phyloP scores from a whole-genome alignment of 495 filamentous ascomycete genomes.

The Penicillium coprophilum region DNA sequence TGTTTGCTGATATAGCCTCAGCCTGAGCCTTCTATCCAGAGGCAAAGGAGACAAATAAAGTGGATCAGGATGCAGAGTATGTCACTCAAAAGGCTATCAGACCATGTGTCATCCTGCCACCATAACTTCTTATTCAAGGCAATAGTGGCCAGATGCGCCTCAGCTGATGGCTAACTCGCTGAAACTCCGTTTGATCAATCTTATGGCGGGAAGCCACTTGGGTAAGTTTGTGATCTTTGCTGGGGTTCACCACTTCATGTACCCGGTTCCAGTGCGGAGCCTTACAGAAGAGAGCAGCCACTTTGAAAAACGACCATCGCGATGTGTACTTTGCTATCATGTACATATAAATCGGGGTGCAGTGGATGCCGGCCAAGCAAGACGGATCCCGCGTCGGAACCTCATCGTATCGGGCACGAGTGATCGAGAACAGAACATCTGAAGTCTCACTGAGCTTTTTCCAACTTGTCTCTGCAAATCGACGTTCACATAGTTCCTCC shows the following conservation, averaged over 20 bases:
- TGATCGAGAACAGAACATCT: constrained; percentile 53
- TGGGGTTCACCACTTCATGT: constrained; percentile 52
- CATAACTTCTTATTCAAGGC: constrained; percentile 14
- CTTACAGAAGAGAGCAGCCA: constrained; percentile 40
- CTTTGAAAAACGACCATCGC: constrained; percentile 51
- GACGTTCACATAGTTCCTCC: constrained; percentile 47
- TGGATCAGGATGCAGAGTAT: neutral
- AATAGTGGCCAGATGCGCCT: constrained; percentile 47
- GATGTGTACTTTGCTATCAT: constrained; percentile 53
- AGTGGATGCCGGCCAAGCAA: constrained; percentile 25
- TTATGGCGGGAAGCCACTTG: constrained; percentile 48
- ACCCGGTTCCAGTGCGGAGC: constrained; percentile 31
- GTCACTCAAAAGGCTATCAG: neutral
- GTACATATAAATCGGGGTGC: constrained; percentile 42
- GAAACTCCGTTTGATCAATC: constrained; percentile 42
- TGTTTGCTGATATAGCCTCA: too few species aligned
- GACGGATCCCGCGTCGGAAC: constrained; percentile 37
- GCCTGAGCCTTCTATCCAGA: neutral
- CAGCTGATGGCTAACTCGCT: constrained; percentile 32
- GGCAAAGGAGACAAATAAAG: neutral
- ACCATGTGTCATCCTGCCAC: neutral
- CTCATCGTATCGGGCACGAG: constrained; percentile 45
- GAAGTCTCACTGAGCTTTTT: constrained; percentile 52
- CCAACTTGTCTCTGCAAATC: constrained; percentile 31
- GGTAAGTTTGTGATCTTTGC: constrained; percentile 46